Base-by-base conservation (phyloP, 345 rosid genomes). In the Citrus mangshanensis region DNA sequence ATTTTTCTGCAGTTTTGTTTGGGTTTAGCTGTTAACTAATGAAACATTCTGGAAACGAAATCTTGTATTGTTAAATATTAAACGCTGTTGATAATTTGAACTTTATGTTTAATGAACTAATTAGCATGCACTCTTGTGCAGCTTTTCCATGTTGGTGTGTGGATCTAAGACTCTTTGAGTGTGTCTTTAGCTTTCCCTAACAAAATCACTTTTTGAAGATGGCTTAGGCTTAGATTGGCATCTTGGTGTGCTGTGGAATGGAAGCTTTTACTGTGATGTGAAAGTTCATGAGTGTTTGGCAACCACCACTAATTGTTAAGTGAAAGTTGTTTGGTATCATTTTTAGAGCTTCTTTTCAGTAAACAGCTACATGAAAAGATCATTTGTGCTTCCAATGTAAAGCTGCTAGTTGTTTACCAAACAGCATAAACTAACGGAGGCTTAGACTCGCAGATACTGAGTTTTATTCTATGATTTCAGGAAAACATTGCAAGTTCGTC, bases 401-500 rank as follows among this genome's bases (percentile, higher is more conserved):
- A 46, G 5, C 18, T 46, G 51, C 5, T 46, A 46, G 18, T 46
- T 13, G 51, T 46, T 19, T 54, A 19, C 58, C 58, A 54, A 16
- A 54, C 22, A 54, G 22, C 58, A 54, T 18, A 18, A 54, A 54
- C 22, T 4, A 54, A 6, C 7, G 2, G 7, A 54, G 40, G 7
- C 6, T 72, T 68, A 8, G 27, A 61, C 32, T 9, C 37, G 4
- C 9, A 55, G 51, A 14, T 56, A 37, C 19, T 72, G 62, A 73
- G 25, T 55, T 63, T 25, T 85, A 35, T 25, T 51, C 61, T 22
- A 66, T n/a, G 12, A 69, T 70, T 82, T 73, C 89, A 96, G 99
- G 87, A 87, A 58, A 82, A 85, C 81, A 85, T 74, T 60, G 92
- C 99, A 78, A 93, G 98, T 79, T 94, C 99, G 79, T 93, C 98